Percentiles rank a stretch among this genome's conserved stretches.
These are phyloP conservation scores for Lasiodiplodia hormozganensis DNA, from an alignment of 2,329 filamentous ascomycete genomes.

Conservation along the genomic window DNA sequence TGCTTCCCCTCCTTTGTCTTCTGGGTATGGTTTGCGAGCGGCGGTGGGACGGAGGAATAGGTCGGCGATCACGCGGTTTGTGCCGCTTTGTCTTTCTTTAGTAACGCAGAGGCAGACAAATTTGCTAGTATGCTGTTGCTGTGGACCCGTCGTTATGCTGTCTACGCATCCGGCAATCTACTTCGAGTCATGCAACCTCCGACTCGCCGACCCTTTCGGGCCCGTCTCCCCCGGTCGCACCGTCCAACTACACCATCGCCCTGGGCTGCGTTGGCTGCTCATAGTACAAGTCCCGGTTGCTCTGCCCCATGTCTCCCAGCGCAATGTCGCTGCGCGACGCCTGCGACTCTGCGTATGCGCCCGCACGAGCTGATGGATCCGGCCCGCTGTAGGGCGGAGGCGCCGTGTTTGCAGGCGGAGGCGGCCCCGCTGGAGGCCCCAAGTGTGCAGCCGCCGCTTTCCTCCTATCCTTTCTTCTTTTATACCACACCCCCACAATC, in stretches of 20 bases:
- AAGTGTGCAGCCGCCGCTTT: neutral
- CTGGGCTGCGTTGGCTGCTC: constrained; percentile 16
- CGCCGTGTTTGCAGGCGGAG: neutral
- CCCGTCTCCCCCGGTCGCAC: neutral
- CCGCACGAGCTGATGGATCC: neutral
- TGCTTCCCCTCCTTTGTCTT: neutral
- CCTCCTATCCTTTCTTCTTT: constrained; percentile 9
- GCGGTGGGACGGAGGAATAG: neutral
- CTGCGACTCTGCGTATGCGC: constrained; percentile 7
- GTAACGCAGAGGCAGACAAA: neutral
- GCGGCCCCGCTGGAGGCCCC: neutral
- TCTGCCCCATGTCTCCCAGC: constrained; percentile 13
- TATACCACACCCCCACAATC: constrained; percentile 24
- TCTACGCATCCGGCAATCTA: constrained; percentile 5
- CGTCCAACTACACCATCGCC: constrained; percentile 6
- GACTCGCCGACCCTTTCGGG: constrained; percentile 2
- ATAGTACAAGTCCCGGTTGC: constrained; percentile 1
- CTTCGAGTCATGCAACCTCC: constrained; percentile 22
- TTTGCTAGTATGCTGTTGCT: constrained; percentile 13
- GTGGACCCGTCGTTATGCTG: constrained; percentile 2
- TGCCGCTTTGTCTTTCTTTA: neutral
- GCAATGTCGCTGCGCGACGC: constrained; percentile 19
- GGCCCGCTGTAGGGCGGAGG: constrained; percentile 20
- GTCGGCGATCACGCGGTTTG: neutral
- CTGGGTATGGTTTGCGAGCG: neutral